Evolutionary conservation across 495 filamentous ascomycete genomes (phyloP).

Genomic region (Tetracladium setigerum): DNA sequence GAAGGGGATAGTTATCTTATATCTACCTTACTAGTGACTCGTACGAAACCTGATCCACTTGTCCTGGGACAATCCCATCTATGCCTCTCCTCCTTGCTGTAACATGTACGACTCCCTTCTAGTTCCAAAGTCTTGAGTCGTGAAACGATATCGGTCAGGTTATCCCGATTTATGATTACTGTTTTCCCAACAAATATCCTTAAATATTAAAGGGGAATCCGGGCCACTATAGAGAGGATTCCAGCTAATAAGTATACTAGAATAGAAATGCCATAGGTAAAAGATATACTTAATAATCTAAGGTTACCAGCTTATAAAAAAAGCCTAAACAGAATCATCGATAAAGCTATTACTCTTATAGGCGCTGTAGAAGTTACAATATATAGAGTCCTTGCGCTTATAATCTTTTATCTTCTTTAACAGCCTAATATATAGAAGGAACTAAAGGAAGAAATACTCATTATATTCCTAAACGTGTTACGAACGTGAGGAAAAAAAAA

Average conservation of each 20-base stretch:
- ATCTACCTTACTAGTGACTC: no score
- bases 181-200: neutral
- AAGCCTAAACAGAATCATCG: slow-evolving; percentile 20
- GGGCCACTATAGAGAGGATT: neutral
- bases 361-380: slow-evolving; percentile 23
- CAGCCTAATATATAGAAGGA: slow-evolving; percentile 17
- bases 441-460: slow-evolving; percentile 24
- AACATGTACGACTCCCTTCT: no score
- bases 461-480: slow-evolving; percentile 13
- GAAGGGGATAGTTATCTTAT: no score
- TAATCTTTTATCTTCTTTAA: slow-evolving; percentile 27
- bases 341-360: slow-evolving; percentile 25
- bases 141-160: no score
- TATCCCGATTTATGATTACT: no score
- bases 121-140: no score
- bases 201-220: slow-evolving; percentile 1
- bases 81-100: no score
- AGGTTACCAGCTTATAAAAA: slow-evolving; percentile 17
- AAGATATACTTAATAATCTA: slow-evolving; percentile 6
- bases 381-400: slow-evolving; percentile 21
- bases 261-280: slow-evolving; percentile 2
- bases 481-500: no score
- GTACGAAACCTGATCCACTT: no score
- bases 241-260: slow-evolving; percentile 1
- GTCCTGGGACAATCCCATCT: no score